phyloP scores from a whole-genome alignment of 371 early-diverging fungal species.

The Basidiobolus meristosporus region DNA sequence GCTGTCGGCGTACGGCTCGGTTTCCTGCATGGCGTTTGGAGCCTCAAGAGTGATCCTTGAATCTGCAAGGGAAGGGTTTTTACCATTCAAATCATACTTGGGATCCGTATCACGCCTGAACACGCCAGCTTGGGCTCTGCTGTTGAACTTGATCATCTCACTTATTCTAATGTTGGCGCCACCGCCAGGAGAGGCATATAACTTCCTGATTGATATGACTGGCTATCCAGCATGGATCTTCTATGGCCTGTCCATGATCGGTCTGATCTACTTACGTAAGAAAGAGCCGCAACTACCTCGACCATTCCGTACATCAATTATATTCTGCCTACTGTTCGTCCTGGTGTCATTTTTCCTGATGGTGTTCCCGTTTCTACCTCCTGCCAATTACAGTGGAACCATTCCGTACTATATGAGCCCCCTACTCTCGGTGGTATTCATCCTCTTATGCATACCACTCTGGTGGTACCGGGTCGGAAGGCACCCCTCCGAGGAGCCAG shows the following conservation, averaged over 20 bases:
- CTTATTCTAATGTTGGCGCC: constrained; percentile 6
- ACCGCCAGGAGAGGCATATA: constrained; percentile 5
- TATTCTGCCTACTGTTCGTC: constrained; percentile 4
- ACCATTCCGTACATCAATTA: constrained; percentile 3
- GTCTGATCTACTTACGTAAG: constrained; percentile 4
- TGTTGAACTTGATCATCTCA: constrained; percentile 4
- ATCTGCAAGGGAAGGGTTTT: neutral
- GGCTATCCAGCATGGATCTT: constrained; percentile 6
- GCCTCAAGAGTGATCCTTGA: neutral
- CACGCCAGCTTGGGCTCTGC: constrained; percentile 4
- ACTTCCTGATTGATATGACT: constrained; percentile 5
- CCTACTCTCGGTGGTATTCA: constrained; percentile 2
- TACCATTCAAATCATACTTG: neutral
- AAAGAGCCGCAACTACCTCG: constrained; percentile 3
- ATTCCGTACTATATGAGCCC: constrained; percentile 6
- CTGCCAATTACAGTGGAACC: constrained; percentile 1
- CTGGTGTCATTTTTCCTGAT: constrained; percentile 3
- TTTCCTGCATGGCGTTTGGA: neutral
- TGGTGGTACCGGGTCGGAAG: constrained; percentile 1
- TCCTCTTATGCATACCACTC: constrained; percentile 1
- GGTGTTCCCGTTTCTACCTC: constrained; percentile 5
- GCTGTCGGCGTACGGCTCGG: neutral
- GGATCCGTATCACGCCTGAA: neutral
- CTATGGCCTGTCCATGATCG: constrained; percentile 5
- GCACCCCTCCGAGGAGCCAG: too few species aligned